phyloP scores from a whole-genome alignment of 192 early-diverging fungal species.

The Spizellomyces sp. region DNA sequence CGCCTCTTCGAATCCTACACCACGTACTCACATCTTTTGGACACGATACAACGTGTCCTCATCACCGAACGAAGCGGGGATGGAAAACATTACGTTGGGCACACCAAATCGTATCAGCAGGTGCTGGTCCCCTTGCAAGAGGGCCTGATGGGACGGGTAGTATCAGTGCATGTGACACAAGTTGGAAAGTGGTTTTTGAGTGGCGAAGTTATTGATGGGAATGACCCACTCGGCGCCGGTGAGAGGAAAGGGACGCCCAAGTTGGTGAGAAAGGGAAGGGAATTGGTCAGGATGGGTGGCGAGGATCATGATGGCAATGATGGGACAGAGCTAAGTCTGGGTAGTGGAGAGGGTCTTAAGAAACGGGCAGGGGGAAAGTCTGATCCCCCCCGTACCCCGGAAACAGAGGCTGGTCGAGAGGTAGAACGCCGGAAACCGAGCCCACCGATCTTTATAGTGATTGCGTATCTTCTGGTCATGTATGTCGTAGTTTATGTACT shows the following conservation, averaged over 20 bases:
- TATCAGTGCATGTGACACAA: conserved; percentile 39
- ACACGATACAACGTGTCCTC: conserved; percentile 33
- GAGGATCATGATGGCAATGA: background rate
- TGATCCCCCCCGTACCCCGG: too few species aligned
- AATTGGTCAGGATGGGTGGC: conserved; percentile 41
- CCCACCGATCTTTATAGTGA: too few species aligned
- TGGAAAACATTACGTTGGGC: conserved; percentile 52
- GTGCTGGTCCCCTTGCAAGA: conserved; percentile 48
- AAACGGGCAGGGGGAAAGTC: too few species aligned
- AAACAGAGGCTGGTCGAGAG: too few species aligned
- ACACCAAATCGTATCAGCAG: conserved; percentile 56
- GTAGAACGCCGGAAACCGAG: too few species aligned
- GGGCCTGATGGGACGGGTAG: conserved; percentile 38
- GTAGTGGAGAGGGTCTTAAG: too few species aligned
- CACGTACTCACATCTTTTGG: conserved; percentile 36
- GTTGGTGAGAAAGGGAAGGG: conserved; percentile 42
- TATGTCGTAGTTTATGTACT: too few species aligned
- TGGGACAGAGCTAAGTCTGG: too few species aligned
- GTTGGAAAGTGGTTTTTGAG: conserved; percentile 48
- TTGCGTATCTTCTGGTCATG: too few species aligned
- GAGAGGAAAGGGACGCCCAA: conserved; percentile 34
- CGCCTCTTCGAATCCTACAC: conserved; percentile 47
- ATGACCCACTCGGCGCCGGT: conserved; percentile 22
- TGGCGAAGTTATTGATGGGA: conserved; percentile 31
- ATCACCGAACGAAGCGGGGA: conserved; percentile 54